Evolutionary conservation across 148 eudicot species (phyloP), one percentile per base, ranked within the genome.

Genomic region (Nyssa sinensis): DNA sequence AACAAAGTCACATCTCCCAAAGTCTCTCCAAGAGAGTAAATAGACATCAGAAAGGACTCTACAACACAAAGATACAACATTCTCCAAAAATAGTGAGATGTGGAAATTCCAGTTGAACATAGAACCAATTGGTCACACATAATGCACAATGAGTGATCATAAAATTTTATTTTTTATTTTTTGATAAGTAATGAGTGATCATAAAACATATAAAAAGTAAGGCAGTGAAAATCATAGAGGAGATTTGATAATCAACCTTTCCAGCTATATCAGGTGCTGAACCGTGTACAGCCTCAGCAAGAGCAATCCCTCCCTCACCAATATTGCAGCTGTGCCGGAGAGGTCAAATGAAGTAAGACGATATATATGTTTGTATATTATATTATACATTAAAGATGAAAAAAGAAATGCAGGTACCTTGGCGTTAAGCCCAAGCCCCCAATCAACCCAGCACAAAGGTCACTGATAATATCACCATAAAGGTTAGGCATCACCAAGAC

Each of bases 261-360:
- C 98, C 98, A 75, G 98, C 97, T 75, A 95, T 95, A 84, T 95
- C 98, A 79, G 98, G 97, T 70, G 98, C 98, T 51, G 98, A 95
- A 74, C 98, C 98, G 80, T 95, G 98, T 63, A 95, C 98, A 78
- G 98, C 98, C 83, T 95, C 98, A 81, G 98, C 98, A 81, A 95
- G 91, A 77, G 92, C 93, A 77, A 95, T 88, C 71, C 98, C 98
- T 73, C 92, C 96, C 85, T 95, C 98, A 12, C 98, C 98, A 86
- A 95, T 95, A 79, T 95, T 95, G 83, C 87, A 84, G 76, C 98
- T 95, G 79, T 64, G 62, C 23, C 49, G 59, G 33, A 64, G 66
- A 64, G 66, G 77, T 67, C 19, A 65, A 71, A 13, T 55, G 31
- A 75, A 14, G 41, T 70, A 5, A 69, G 64, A 34, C 23, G 25